Base-by-base conservation (phyloP, 257 asterid species). In the Solanum lignicaule region DNA sequence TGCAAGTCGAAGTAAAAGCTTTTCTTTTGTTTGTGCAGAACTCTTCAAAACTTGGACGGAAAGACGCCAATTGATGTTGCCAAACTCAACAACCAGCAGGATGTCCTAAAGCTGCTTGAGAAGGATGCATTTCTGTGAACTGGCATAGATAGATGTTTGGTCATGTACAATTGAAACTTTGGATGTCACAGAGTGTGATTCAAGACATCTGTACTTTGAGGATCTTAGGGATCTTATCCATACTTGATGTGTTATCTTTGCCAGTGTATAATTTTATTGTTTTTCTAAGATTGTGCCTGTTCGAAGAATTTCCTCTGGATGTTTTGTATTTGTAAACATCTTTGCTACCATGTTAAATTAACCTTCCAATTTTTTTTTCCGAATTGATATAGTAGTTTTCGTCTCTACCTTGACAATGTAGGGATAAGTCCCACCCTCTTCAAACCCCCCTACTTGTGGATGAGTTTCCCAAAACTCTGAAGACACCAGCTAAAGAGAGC, bases 11-110 rank as follows among this genome's bases (percentile, higher is more conserved):
- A 39, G 18, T 78, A 29, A 23, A n/a, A 27, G 35, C 4, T 11
- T 33, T 71, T 66, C 48, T 33, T 43, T 27, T 27, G n/a, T 85
- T 55, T 48, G 9, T 79, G 84, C 98, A 97, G 99, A 91, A 97
- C 99, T 29, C 98, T 97, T 32, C 99, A 95, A 93, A 97, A 97
- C 92, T 66, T 97, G 94, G 99, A 97, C 78, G 99, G 98, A 3
- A 97, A 97, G 92, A 96, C 99, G 3, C 99, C 99, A 21, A 94
- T 97, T 11, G 99, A 97, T 7, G 99, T 97, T 27, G 99, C 99
- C 31, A 97, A 97, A 91, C 93, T 97, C 73, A 97, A 97, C 74
- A 94, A 93, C 91, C 99, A 97, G 92, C 88, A 91, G 2, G 99
- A 95, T 83, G 98, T 97, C 84, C 94, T 96, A 41, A 91, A 93